Conservation (phyloP, 2,329 filamentous ascomycete genomes). For the Sarocladium brachiariae region DNA sequence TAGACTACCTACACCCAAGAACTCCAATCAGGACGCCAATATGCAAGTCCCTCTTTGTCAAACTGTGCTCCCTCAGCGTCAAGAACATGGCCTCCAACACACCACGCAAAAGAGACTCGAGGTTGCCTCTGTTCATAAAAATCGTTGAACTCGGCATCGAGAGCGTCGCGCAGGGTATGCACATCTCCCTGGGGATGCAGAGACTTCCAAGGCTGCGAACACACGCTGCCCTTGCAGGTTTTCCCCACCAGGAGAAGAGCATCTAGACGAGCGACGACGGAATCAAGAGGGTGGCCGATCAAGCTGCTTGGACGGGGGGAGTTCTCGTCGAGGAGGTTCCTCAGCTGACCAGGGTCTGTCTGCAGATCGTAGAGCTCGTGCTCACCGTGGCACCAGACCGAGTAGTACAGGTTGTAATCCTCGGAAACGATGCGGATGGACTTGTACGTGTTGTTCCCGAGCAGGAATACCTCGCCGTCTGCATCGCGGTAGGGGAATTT, state of each 20-base stretch:
- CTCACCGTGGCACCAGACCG: constrained; percentile 60
- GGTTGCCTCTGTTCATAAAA: constrained; percentile 43
- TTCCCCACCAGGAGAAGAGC: constrained; percentile 53
- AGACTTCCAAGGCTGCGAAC: constrained; percentile 46
- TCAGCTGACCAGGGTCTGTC: constrained; percentile 2
- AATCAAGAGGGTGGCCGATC: constrained; percentile 18
- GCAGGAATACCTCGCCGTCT: constrained; percentile 12
- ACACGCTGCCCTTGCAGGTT: constrained; percentile 47
- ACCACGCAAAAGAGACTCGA: constrained; percentile 31
- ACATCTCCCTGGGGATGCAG: constrained; percentile 49
- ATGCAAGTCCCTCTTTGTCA: constrained; percentile 18
- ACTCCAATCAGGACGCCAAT: constrained; percentile 19
- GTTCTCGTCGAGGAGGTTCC: neutral
- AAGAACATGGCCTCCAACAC: constrained; percentile 47
- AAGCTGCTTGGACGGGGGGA: neutral
- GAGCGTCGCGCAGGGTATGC: constrained; percentile 40
- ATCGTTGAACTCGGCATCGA: constrained; percentile 37
- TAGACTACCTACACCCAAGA: constrained; percentile 18
- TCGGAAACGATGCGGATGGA: constrained; percentile 40
- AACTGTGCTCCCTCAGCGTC: constrained; percentile 45
- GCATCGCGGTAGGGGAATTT: constrained; percentile 3
- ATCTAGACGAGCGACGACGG: constrained; percentile 46
- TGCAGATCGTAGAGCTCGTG: constrained; percentile 53
- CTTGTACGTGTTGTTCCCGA: constrained; percentile 27
- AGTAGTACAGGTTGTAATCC: constrained; percentile 52